Evolutionary conservation across 306 rosid species (phyloP), one percentile per base, ranked within the genome.

Genomic region (Mimosa bimucronata): DNA sequence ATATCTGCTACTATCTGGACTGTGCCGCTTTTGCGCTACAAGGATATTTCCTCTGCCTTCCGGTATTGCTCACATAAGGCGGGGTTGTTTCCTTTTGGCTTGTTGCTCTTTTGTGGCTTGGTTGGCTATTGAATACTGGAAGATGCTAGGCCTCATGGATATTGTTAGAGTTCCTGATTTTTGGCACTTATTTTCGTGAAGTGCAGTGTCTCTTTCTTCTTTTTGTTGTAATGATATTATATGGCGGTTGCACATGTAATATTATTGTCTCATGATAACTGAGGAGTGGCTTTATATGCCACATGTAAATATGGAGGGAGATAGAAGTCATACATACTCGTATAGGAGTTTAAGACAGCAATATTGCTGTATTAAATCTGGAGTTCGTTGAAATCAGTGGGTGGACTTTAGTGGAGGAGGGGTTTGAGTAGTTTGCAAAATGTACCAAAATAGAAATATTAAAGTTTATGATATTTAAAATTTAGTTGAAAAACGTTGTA

Each of bases 111-210:
- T 90, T 80, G 84, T 86, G 79, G 90, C 88, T 58, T 94, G 97
- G 97, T 71, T 92, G 83, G 88, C 81, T 31, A 31, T 87, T 57
- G 91, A 89, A 80, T 94, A 88, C 52, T 89, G 93, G 77, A 88
- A 89, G 86, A 92, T 87, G 81, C 85, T 92, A 28, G 91, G 97
- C 76, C 85, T 94, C 62, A 76, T 71, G 18, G 93, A 92, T 74
- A 82, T 91, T 61, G 79, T 87, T 78, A 50, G 83, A 74, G 66
- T 68, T 70, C 87, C 85, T 26, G 83, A 60, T 66, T 58, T 82
- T 58, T 84, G 57, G 85, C 88, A 72, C 75, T 69, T 75, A 21
- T 72, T 76, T 79, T 77, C 81, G 72, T 23, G 34, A 75, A 82
- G 65, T 55, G 84, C 71, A 14, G 2, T 75, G 74, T 21, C 70